Conservation (phyloP, 2,329 filamentous ascomycete species). For the Reticulascus tulasneorum region DNA sequence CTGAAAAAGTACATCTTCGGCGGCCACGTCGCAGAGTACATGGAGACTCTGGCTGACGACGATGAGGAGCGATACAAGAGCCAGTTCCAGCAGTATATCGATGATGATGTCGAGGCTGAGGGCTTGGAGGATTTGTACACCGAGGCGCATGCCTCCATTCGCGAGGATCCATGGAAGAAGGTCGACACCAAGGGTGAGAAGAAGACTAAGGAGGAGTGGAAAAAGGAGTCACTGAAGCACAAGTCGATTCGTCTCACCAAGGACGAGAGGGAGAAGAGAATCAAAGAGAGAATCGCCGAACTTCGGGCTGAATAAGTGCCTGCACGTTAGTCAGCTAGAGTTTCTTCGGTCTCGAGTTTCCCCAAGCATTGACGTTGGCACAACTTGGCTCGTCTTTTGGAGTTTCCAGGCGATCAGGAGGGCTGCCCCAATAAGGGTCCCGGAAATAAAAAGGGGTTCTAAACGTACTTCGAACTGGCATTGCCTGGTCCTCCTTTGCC, state of each 20-base stretch:
- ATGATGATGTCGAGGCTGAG: constrained; percentile 94
- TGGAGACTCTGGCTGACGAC: constrained; percentile 99
- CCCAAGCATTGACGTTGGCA: too few relatives aligned
- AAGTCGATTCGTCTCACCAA: constrained; percentile 71
- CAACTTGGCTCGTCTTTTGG: too few relatives aligned
- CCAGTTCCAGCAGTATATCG: constrained; percentile 97
- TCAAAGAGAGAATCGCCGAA: constrained; percentile 89
- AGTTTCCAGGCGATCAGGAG: too few relatives aligned
- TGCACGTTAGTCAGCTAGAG: too few relatives aligned
- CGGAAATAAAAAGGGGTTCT: too few relatives aligned
- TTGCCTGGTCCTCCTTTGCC: too few relatives aligned
- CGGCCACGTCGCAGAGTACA: constrained; percentile 99
- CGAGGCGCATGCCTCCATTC: constrained; percentile 94
- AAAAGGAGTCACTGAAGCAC: constrained; percentile 92
- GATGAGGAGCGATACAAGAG: constrained; percentile 99
- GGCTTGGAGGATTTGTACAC: constrained; percentile 94
- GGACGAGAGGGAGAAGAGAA: constrained; percentile 75
- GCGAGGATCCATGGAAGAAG: constrained; percentile 98
- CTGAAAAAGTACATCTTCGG: constrained; percentile 99
- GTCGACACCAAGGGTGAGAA: constrained; percentile 67
- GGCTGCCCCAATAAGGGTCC: too few relatives aligned
- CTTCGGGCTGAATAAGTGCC: constrained; percentile 59
- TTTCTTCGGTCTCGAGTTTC: too few relatives aligned
- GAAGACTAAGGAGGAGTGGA: constrained; percentile 98
- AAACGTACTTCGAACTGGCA: too few relatives aligned